Evolutionary conservation across 2,329 filamentous ascomycete species (phyloP).

Genomic region (Endocalyx cinctus): DNA sequence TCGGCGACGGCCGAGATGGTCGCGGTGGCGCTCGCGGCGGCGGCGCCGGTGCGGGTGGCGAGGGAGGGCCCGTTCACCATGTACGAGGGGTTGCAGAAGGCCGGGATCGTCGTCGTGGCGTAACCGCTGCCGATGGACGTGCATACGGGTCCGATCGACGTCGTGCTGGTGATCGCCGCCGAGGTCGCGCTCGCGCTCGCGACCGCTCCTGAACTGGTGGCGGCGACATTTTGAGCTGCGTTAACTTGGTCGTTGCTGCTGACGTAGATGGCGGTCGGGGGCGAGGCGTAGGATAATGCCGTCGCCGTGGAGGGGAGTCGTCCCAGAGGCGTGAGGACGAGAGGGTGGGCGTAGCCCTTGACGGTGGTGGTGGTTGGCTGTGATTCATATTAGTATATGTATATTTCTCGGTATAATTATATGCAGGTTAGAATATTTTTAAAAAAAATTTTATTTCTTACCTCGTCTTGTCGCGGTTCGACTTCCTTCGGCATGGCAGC

Average conservation of each 20-base stretch:
- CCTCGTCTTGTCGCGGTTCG: conserved; percentile 2
- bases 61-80: conserved; percentile 19
- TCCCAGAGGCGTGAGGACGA: conserved; percentile 19
- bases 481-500: conserved; percentile 6
- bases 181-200: neutral
- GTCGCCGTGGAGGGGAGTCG: conserved; percentile 16
- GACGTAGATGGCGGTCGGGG: conserved; percentile 21
- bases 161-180: neutral
- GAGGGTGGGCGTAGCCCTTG: conserved; percentile 23
- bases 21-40: conserved; percentile 15
- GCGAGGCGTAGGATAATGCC: conserved; percentile 19
- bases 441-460: too few species aligned
- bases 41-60: conserved; percentile 5
- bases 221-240: conserved; percentile 22
- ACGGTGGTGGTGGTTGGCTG: conserved; percentile 19
- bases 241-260: conserved; percentile 7
- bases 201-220: conserved; percentile 1
- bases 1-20: conserved; percentile 21
- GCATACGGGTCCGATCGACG: conserved; percentile 10
- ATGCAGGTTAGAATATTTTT: too few species aligned
- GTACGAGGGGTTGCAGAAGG: conserved; percentile 25
- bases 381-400: too few species aligned
- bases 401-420: too few species aligned
- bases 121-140: conserved; percentile 20
- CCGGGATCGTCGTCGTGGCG: conserved; percentile 21